Percentiles rank a stretch among this genome's conserved stretches.
Evolutionary conservation across 2,329 filamentous ascomycete genomes (phyloP).

Genomic region (Nemania serpens): DNA sequence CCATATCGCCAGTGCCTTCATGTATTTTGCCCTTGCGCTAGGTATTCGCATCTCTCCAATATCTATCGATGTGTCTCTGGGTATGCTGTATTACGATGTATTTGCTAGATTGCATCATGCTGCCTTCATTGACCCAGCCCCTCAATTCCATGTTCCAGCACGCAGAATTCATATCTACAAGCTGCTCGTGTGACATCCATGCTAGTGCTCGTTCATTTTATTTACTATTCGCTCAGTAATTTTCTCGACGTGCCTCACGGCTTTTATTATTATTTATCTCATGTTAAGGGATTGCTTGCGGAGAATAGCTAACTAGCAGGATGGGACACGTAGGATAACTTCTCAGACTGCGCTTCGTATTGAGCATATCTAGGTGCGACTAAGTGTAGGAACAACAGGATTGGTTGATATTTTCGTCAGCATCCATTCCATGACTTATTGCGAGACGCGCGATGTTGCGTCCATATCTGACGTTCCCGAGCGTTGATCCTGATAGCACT

Average conservation of each 20-base stretch:
- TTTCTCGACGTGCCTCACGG: not conserved
- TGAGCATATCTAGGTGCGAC: slow-evolving; percentile 21
- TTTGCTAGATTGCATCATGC: not conserved
- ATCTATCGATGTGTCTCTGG: not conserved
- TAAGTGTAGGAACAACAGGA: slow-evolving; percentile 10
- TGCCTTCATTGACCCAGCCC: not conserved
- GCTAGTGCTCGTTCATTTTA: not conserved
- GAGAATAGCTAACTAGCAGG: no score
- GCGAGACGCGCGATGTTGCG: slow-evolving; percentile 24
- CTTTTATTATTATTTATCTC: not conserved
- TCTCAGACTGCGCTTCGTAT: slow-evolving; percentile 13
- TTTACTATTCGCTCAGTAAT: not conserved
- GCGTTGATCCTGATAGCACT: slow-evolving; percentile 8
- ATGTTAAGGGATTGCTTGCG: not conserved
- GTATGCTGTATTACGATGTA: no score
- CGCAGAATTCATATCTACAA: not conserved
- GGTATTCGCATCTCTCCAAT: not conserved
- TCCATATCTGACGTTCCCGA: slow-evolving; percentile 20
- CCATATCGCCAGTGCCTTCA: no score
- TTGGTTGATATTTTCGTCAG: slow-evolving; percentile 9
- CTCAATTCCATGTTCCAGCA: no score
- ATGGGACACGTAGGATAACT: not conserved
- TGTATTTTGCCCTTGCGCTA: no score
- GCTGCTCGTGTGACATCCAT: not conserved
- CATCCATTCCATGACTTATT: slow-evolving; percentile 20